Base-by-base conservation (phyloP, 2,329 filamentous ascomycete genomes). In the Fusarium buharicum region DNA sequence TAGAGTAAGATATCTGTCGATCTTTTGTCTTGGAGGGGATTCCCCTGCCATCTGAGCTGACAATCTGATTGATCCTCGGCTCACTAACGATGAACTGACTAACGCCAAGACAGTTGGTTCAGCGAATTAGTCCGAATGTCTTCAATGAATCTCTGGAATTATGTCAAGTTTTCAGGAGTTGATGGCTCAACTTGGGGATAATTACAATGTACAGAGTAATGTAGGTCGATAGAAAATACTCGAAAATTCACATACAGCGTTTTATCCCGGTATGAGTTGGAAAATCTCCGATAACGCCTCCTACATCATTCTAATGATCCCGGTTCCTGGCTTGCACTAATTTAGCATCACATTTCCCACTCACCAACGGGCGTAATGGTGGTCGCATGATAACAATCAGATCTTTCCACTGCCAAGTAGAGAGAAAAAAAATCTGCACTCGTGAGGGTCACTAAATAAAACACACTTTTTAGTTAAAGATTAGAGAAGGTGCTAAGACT, bases 61-160 rank as follows among this genome's bases (percentile, higher is more conserved):
- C 16, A 17, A 16, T 8, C 20, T 22, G 16, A 16, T 37, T 17
- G 36, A 41, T 47, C 36, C 43, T 61, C 44, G 37, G 55, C 30
- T 55, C 34, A 51, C 34, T 45, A 38, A 30, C 31, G 41, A 40
- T 40, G 33, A 44, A 48, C 48, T 58, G 38, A 62, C 53, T 45
- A 52, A 62, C 58, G 52, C 58, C 58, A 62, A 62, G 47, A 17
- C 17, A 18, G 13, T 24, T 16, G 20, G n/a, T 8, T 51, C 37
- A 41, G 40, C 50, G 37, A 33, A 36, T 50, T 17, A 36, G 20
- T 6, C 14, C 43, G 20, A 31, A 33, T 44, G 16, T 30, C n/a
- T n/a, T n/a, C n/a, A n/a, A n/a, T 31, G n/a, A 11, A 13, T 28
- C 27, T 24, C 22, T 24, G 22, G 22, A 7, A 8, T 24, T 24